Base-by-base conservation (phyloP, 345 rosid species). In the Brassica juncea region DNA sequence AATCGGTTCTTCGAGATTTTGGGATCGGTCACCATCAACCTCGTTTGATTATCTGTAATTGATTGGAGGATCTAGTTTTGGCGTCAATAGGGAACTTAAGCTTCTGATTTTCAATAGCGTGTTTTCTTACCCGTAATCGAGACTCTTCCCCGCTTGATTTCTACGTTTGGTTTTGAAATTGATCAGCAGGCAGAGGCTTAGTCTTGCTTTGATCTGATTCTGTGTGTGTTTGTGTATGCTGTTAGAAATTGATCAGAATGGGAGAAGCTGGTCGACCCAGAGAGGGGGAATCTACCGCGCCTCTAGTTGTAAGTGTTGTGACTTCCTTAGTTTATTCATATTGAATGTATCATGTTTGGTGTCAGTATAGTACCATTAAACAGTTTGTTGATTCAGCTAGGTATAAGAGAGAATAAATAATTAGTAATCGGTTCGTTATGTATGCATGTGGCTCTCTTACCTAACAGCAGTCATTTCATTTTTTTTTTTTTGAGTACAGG, bases 221-320 rank as follows among this genome's bases (percentile, higher is more conserved):
- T 70, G 8, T 82, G 9, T 35, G 42, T 44, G 52, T 55, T 21
- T 75, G 35, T 21, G 30, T 47, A 3, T 85, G 67, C 77, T 73
- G 25, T 75, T 75, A 77, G 84, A 80, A 72, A 63, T 62, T 80
- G 77, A 76, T 76, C 68, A 67, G 34, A 19, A 86, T 88, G 89
- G 81, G 81, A 44, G 85, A 84, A 82, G 83, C 81, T 77, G 85
- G 77, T 68, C 82, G 77, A 27, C 54, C 82, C 37, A 80, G 66
- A 66, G 81, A 72, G 31, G 79, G 54, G 67, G 86, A 81, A 81
- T 74, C 88, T 54, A 6, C 4, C 44, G 44, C 68, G 27, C 75
- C 84, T 58, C 77, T 81, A 52, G 70, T 78, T 84, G 87, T 83
- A 77, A 80, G 87, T 76, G 66, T 58, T 75, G 31, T 58, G 11